These are phyloP conservation scores for Phyllosticta citriasiana DNA, from an alignment of 2,329 filamentous ascomycete genomes.

Conservation along the genomic window DNA sequence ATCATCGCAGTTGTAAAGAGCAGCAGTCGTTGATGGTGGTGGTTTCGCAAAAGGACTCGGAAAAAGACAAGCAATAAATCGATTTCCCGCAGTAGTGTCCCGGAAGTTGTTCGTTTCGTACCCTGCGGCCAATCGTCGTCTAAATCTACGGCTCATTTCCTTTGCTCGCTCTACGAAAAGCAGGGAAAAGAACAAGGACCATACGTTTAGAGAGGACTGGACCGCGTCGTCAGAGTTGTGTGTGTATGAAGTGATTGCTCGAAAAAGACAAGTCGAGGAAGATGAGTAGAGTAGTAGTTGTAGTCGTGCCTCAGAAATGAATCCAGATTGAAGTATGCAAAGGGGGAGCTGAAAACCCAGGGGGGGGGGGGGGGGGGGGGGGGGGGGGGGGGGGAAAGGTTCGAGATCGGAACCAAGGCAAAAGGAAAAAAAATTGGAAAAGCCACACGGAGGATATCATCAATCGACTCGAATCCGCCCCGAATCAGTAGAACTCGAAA, in stretches of 20 bases:
- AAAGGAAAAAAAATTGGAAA: neutral
- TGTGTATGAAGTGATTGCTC: neutral
- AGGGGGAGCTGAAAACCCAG: too few species aligned
- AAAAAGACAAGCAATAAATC: neutral
- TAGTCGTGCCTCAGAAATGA: neutral
- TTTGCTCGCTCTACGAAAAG: too few species aligned
- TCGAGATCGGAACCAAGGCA: too few species aligned
- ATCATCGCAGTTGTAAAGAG: too few species aligned
- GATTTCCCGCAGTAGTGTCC: neutral
- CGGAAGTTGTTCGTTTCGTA: neutral
- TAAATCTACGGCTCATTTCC: too few species aligned
- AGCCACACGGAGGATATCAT: neutral
- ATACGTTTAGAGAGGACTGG: neutral
- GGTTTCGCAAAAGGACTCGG: too few species aligned
- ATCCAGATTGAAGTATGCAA: neutral
- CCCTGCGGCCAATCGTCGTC: neutral
- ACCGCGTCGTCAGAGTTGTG: neutral
- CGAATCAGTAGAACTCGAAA: neutral
- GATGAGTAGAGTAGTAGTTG: neutral
- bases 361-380: too few species aligned
- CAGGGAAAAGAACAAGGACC: neutral
- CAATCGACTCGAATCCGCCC: neutral
- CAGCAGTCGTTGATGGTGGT: too few species aligned
- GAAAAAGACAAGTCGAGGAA: neutral
- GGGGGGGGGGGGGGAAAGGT: too few species aligned